Evolutionary conservation across 306 rosid species (phyloP).

Genomic region (Malus asiatica): DNA sequence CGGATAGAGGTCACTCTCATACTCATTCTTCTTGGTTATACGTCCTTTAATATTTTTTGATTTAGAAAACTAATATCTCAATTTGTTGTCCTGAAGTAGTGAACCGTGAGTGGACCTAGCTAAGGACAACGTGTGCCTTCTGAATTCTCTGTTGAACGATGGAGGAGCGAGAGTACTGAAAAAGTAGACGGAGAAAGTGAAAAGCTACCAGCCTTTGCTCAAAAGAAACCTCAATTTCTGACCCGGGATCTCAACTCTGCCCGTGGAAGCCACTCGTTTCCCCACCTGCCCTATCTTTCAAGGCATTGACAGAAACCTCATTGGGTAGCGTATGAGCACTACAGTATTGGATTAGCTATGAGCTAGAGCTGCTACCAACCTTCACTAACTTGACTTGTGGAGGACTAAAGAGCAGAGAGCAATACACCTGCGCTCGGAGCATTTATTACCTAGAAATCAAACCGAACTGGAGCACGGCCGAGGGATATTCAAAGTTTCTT

Average conservation of each 20-base stretch:
- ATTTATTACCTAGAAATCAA: constrained; percentile 33
- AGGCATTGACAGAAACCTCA: constrained; percentile 44
- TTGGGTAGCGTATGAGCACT: constrained; percentile 28
- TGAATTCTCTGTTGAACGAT: not conserved
- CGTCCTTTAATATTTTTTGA: not conserved
- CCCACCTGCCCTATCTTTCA: constrained; percentile 63
- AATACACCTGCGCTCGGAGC: constrained; percentile 61
- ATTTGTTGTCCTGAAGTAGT: not conserved
- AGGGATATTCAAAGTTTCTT: constrained; percentile 2
- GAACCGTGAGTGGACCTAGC: not conserved
- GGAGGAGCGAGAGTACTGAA: not conserved
- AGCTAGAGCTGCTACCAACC: constrained; percentile 34
- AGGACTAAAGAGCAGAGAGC: constrained; percentile 42
- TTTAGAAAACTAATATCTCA: not conserved
- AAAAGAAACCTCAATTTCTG: constrained; percentile 87
- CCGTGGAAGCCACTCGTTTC: constrained; percentile 65
- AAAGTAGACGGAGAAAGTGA: not conserved
- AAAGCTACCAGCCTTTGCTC: constrained; percentile 87
- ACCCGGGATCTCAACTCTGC: constrained; percentile 78
- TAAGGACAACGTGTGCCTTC: not conserved
- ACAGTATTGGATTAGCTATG: constrained; percentile 38
- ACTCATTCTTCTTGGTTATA: not conserved
- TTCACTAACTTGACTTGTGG: constrained; percentile 44
- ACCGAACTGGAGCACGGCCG: constrained; percentile 7
- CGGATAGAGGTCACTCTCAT: not conserved